Conservation (phyloP, 441 rosid genomes). For the Erodium moschatum region DNA sequence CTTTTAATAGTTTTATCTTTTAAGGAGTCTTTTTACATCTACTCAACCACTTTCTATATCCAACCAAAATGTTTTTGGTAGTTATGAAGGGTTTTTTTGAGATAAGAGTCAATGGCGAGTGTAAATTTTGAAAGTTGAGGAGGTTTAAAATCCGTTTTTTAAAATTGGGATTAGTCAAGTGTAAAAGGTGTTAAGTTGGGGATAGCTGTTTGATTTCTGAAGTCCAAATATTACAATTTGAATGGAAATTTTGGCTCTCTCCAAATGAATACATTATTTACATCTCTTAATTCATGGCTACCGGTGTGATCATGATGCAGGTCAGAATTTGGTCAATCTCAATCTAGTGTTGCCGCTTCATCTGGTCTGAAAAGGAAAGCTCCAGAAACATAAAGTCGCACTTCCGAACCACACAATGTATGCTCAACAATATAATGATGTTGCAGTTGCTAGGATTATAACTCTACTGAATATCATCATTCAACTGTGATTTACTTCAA, state of each 20-base stretch:
- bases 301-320: slow-evolving; percentile 31
- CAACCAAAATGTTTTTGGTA: too few species aligned
- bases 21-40: too few species aligned
- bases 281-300: not conserved
- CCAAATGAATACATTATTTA: too few species aligned
- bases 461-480: not conserved
- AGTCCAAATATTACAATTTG: not conserved
- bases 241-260: not conserved
- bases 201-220: not conserved
- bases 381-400: slow-evolving; percentile 32
- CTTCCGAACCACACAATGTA: not conserved
- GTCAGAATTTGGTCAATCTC: slow-evolving; percentile 75
- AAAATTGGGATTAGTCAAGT: too few species aligned
- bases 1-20: too few species aligned
- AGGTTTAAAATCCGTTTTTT: too few species aligned
- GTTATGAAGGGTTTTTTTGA: too few species aligned
- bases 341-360: slow-evolving; percentile 46
- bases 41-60: too few species aligned
- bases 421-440: not conserved
- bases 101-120: too few species aligned
- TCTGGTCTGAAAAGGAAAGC: slow-evolving; percentile 65
- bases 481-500: not conserved
- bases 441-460: not conserved
- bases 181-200: too few species aligned
- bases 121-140: too few species aligned